A percentile compares a stretch with the other conserved stretches of the same genome.
Conservation (phyloP, 257 asterid species). For the Paraleonurus japonicus region DNA sequence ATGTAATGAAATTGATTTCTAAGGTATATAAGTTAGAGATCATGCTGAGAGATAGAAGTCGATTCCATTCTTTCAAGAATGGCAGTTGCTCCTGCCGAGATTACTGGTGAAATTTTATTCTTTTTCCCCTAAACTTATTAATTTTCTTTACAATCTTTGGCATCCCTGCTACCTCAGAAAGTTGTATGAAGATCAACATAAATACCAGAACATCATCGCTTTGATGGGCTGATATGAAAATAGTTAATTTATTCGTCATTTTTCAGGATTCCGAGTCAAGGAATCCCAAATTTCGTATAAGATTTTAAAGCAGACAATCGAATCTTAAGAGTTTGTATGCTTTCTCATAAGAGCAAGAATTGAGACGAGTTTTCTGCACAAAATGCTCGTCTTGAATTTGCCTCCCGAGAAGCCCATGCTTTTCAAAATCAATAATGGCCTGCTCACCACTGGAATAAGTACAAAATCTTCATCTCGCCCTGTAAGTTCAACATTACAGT, state of each 20-base stretch:
- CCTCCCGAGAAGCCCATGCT: neutral
- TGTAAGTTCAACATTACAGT: neutral
- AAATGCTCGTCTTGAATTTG: neutral
- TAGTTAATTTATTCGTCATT: neutral
- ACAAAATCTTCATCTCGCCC: neutral
- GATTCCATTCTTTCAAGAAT: conserved; percentile 57
- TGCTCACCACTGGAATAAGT: no score
- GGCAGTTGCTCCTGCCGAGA: conserved; percentile 71
- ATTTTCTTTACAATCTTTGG: neutral
- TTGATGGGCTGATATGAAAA: neutral
- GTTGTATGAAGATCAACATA: neutral
- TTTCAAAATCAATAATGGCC: neutral
- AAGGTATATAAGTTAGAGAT: conserved; percentile 52
- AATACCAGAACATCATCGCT: neutral
- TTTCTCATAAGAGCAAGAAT: neutral
- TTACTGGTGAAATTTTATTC: conserved; percentile 44
- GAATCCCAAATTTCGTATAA: neutral
- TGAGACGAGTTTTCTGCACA: neutral
- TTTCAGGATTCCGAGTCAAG: neutral
- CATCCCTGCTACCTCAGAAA: neutral
- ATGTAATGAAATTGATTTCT: conserved; percentile 65
- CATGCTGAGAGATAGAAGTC: conserved; percentile 63
- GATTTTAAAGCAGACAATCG: neutral
- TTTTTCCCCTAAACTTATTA: neutral
- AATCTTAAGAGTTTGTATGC: neutral